Base-by-base conservation (phyloP, 345 rosid species). In the Isatis tinctoria region DNA sequence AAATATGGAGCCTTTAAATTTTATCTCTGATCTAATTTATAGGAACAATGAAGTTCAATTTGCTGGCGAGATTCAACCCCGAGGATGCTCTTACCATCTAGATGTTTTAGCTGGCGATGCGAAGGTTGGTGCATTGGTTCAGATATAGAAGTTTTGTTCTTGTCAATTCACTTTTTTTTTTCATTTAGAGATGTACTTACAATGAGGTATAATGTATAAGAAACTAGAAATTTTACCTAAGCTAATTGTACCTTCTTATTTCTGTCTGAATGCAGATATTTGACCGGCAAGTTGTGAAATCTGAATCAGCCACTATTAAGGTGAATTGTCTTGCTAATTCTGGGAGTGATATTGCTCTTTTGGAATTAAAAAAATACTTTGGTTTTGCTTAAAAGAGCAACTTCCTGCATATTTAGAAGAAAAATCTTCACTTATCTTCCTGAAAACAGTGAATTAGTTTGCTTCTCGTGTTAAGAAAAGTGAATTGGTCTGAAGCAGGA, bases 11-110 rank as follows among this genome's bases (percentile, higher is more conserved):
- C 26, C 36, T 17, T 8, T 40, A 10, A 41, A 32, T 10, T 33
- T 17, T 8, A 32, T 12, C 56, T 30, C 8, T 44, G 0, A 44
- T 39, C 49, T 75, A 30, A 56, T 32, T 44, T 28, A 8, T 73
- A 86, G 98, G 86, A 93, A 93, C 76, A 90, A 90, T 80, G 92
- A 93, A 80, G 96, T 90, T 77, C 97, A 93, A 82, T 93, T 90
- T 81, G 98, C 97, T 1, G 98, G 97, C 10, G 97, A 90, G 84
- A 85, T 93, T 62, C 97, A 90, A 81, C 83, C 88, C 3, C 80
- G 82, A 30, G 97, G 96, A 28, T 87, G 97, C 73, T 78, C 77
- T 78, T 91, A 87, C 70, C 68, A 5, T 58, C 80, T 91, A 83
- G 74, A 83, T 33, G 80, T 89, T 56, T 82, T 78, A 65, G 44